These are phyloP conservation scores for Ophiostoma perfectum DNA, from an alignment of 2,329 filamentous ascomycete genomes.

Conservation along the genomic window DNA sequence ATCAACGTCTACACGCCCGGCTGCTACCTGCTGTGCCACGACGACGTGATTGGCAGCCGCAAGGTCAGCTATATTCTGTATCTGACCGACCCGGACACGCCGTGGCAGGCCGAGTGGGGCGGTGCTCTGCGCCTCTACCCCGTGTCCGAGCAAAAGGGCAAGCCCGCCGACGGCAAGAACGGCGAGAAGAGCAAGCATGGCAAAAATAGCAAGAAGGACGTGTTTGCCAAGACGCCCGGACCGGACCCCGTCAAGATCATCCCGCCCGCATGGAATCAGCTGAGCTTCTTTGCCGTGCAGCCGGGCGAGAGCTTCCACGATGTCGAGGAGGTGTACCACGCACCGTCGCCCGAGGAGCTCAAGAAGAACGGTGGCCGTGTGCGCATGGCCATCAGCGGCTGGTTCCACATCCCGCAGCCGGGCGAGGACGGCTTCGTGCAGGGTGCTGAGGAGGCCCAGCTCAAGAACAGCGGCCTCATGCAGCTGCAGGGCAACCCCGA, in stretches of 20 bases:
- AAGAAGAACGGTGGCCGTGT: slow-evolving; percentile 68
- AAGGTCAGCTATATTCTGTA: slow-evolving; percentile 97
- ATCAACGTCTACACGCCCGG: slow-evolving; percentile 98
- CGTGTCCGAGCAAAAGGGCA: slow-evolving; percentile 56
- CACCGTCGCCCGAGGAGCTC: slow-evolving; percentile 51
- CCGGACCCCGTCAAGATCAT: slow-evolving; percentile 77
- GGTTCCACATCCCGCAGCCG: slow-evolving; percentile 96
- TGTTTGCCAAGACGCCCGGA: slow-evolving; percentile 67
- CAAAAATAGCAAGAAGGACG: not conserved
- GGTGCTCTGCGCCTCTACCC: slow-evolving; percentile 87
- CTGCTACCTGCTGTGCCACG: slow-evolving; percentile 91
- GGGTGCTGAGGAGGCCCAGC: slow-evolving; percentile 82
- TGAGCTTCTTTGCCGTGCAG: slow-evolving; percentile 97
- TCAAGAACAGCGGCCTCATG: slow-evolving; percentile 83
- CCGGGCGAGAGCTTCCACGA: slow-evolving; percentile 99
- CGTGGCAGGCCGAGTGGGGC: slow-evolving; percentile 89
- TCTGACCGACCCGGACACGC: slow-evolving; percentile 81
- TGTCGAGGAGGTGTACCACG: slow-evolving; percentile 92
- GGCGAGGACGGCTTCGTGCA: slow-evolving; percentile 88
- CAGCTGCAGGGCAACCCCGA: slow-evolving; percentile 90
- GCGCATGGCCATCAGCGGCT: slow-evolving; percentile 96
- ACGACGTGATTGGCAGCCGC: slow-evolving; percentile 97
- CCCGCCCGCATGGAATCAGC: slow-evolving; percentile 92
- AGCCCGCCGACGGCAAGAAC: slow-evolving; percentile 54
- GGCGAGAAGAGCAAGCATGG: too few species aligned